Evolutionary conservation across 2,329 filamentous ascomycete species (phyloP).

Genomic region (Orbilia blumenaviensis): DNA sequence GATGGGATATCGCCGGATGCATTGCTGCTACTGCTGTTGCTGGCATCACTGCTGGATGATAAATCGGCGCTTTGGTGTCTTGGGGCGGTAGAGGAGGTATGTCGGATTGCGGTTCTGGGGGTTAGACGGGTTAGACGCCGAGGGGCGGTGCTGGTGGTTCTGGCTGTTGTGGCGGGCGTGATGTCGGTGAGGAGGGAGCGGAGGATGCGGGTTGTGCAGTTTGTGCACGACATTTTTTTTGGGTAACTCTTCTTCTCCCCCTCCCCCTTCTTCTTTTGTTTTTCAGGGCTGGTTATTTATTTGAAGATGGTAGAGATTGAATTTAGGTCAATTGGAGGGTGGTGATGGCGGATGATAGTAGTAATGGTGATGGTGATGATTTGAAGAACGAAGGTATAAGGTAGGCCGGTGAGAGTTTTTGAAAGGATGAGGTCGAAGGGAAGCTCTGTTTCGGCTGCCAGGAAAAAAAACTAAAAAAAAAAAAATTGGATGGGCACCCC

Average conservation of each 20-base stretch:
- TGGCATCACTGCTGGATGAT: background rate
- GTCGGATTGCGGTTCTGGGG: conserved; percentile 12
- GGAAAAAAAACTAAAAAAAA: conserved; percentile 16
- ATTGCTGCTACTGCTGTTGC: background rate
- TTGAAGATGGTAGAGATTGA: background rate
- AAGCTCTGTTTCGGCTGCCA: conserved; percentile 10
- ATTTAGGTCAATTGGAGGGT: no score
- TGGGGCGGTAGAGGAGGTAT: conserved; percentile 30
- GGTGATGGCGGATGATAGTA: background rate
- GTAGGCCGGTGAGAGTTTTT: background rate
- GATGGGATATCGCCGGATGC: no score
- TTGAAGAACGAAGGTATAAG: background rate
- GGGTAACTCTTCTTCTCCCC: no score
- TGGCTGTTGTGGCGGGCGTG: conserved; percentile 11
- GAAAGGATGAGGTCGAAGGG: conserved; percentile 11
- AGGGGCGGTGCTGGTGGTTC: background rate
- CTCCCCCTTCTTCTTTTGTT: background rate
- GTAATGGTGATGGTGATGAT: background rate
- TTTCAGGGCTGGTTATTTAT: background rate
- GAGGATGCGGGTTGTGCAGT: conserved; percentile 44
- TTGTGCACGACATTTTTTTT: conserved; percentile 41
- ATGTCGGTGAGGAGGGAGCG: conserved; percentile 35
- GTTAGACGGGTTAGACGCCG: conserved; percentile 6
- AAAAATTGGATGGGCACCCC: background rate
- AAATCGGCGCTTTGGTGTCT: conserved; percentile 32